Conservation (phyloP, 192 early-diverging fungal genomes). For the Coemansia sp. region DNA sequence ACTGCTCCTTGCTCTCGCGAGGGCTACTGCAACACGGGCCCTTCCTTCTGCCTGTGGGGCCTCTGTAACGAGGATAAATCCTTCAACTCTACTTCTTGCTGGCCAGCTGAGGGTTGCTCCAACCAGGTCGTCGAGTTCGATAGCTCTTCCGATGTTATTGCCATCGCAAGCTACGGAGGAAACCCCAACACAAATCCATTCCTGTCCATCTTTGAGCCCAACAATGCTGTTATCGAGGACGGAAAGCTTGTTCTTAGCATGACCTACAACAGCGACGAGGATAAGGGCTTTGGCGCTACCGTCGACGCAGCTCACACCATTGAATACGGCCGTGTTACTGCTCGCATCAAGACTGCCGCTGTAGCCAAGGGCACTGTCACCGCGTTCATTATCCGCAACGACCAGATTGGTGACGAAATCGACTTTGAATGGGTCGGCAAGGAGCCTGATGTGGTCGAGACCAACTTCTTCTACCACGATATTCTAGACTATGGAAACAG, state of each 20-base stretch:
- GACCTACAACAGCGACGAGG: constrained; percentile 36
- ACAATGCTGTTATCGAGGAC: constrained; percentile 28
- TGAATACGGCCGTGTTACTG: constrained; percentile 62
- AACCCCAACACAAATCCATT: constrained; percentile 44
- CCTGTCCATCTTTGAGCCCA: constrained; percentile 49
- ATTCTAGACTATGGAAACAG: constrained; percentile 59
- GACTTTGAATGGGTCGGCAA: constrained; percentile 70
- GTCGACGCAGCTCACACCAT: constrained; percentile 46
- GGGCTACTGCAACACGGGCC: constrained; percentile 48
- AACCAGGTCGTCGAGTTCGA: constrained; percentile 38
- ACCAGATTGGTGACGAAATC: constrained; percentile 62
- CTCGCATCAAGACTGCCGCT: constrained; percentile 61
- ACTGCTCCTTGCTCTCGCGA: constrained; percentile 43
- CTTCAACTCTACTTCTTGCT: constrained; percentile 50
- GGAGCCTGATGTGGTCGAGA: constrained; percentile 57
- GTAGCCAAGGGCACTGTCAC: constrained; percentile 59
- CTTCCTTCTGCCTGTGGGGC: constrained; percentile 50
- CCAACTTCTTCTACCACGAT: constrained; percentile 65
- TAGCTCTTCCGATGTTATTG: constrained; percentile 22
- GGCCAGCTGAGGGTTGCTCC: constrained; percentile 43
- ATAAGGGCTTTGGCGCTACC: constrained; percentile 61
- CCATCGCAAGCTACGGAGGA: constrained; percentile 26
- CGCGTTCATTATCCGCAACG: constrained; percentile 58
- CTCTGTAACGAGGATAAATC: constrained; percentile 39
- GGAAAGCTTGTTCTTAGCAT: constrained; percentile 47